Conservation (phyloP, 306 rosid species). For the Morella rubra region DNA sequence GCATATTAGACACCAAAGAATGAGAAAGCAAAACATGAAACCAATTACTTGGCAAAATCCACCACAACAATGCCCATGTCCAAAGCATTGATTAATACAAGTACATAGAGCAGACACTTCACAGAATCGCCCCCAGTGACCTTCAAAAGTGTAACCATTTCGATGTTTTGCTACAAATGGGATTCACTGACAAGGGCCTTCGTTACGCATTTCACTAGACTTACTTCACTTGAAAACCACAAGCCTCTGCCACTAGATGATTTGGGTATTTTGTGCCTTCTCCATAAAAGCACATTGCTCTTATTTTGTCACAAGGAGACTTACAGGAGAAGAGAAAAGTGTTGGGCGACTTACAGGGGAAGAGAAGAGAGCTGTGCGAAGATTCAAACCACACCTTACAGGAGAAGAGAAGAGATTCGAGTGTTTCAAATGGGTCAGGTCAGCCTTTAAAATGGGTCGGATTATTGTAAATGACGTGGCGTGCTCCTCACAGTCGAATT, state of each 20-base stretch:
- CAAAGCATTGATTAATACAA: conserved; percentile 92
- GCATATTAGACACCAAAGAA: conserved; percentile 22
- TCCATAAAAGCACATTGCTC: conserved; percentile 98
- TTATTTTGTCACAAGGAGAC: conserved; percentile 83
- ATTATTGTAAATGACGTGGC: too few species aligned
- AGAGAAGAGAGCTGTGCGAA: too few species aligned
- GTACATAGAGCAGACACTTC: conserved; percentile 67
- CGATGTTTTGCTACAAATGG: conserved; percentile 8
- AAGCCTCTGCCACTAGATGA: conserved; percentile 89
- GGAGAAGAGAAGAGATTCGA: too few species aligned
- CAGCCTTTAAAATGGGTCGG: too few species aligned
- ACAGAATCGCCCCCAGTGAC: conserved; percentile 69
- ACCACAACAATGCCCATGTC: conserved; percentile 80
- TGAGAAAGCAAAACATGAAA: conserved; percentile 7
- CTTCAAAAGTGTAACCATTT: conserved; percentile 17
- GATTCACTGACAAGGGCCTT: conserved; percentile 23
- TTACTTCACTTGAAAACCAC: conserved; percentile 84
- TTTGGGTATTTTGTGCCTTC: conserved; percentile 94
- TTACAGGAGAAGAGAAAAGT: too few species aligned
- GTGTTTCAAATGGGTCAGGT: too few species aligned
- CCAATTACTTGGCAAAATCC: conserved; percentile 81
- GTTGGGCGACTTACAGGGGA: too few species aligned
- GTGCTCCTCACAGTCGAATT: too few species aligned
- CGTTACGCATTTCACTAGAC: conserved; percentile 30
- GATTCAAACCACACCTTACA: too few species aligned